Evolutionary conservation across 805 yeast species (phyloP).

Genomic region (Millerozyma acaciae): DNA sequence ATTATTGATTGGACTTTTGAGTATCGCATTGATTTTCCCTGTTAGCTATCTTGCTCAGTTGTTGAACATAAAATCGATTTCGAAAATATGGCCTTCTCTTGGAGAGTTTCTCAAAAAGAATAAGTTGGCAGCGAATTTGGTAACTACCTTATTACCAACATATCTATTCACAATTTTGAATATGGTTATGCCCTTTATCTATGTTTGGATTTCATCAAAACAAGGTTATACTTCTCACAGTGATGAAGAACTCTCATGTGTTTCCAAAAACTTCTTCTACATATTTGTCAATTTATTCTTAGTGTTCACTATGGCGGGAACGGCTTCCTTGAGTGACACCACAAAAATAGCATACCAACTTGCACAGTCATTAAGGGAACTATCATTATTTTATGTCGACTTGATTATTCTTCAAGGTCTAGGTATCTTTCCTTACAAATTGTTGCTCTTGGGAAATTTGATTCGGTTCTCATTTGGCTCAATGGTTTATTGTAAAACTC

Average conservation of each 20-base stretch:
- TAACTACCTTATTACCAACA: constrained; percentile 88
- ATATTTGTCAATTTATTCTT: constrained; percentile 90
- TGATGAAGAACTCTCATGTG: constrained; percentile 86
- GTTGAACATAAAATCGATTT: constrained; percentile 72
- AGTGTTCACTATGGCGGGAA: constrained; percentile 91
- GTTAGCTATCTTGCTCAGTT: constrained; percentile 82
- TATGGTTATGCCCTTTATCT: constrained; percentile 77
- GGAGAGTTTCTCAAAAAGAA: constrained; percentile 63
- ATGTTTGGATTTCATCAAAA: constrained; percentile 72
- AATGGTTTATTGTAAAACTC: constrained; percentile 69
- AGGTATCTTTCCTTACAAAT: constrained; percentile 86
- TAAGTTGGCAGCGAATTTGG: constrained; percentile 70
- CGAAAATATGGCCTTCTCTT: constrained; percentile 76
- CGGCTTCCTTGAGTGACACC: constrained; percentile 86
- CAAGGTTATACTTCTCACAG: constrained; percentile 92
- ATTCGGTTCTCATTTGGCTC: constrained; percentile 57
- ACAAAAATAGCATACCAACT: constrained; percentile 82
- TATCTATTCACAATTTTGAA: constrained; percentile 84
- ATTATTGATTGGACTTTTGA: constrained; percentile 58
- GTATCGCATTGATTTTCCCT: constrained; percentile 74
- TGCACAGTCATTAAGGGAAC: constrained; percentile 74
- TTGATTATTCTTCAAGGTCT: constrained; percentile 75
- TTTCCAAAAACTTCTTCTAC: constrained; percentile 90
- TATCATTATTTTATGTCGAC: constrained; percentile 88
- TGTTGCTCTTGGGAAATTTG: constrained; percentile 76